Evolutionary conservation across 1,139 yeast genomes (phyloP), one percentile per base, ranked within the genome.

Genomic region (Ogataea hybrid): DNA sequence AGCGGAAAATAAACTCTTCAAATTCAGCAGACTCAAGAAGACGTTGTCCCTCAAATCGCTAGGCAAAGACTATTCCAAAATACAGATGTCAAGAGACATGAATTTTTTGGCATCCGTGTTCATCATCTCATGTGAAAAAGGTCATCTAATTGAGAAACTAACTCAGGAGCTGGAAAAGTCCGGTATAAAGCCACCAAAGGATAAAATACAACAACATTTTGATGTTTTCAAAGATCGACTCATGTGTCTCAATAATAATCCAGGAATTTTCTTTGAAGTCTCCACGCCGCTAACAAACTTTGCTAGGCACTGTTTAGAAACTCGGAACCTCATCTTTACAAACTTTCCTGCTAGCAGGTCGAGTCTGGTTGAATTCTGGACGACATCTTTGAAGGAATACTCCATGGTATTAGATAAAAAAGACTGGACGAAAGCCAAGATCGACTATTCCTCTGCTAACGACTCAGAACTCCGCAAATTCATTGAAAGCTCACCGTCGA

Each of bases 261-360:
- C 48, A 12, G 49, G 11, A 22, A 32, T 25, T 34, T 32, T 60
- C 25, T 40, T 60, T 16, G 47, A 49, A 10, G 51, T 46, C n/a
- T 49, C 56, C 6, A 45, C 48, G 12, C 59, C 57, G 7, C 34
- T 51, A 3, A 55, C 61, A n/a, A 60, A 57, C 21, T 55, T 58
- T 41, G 59, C 57, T 6, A 43, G 54, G 17, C 59, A 55, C 39
- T 57, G 59, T 33, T 28, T 57, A 5, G 31, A 47, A 4, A 37
- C 49, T 5, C 46, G 50, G 31, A 46, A 49, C 11, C 31, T 30
- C 12, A 47, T 59, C 2, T 53, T 52, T 35, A 18, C 40, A 3
- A 20, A 39, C 4, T 46, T 28, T 16, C 53, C 52, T 3, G 46
- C 47, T 16, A 50, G 61, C 2, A 35, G 46, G 10, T 37, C 45